A percentile compares a stretch with the other conserved stretches of the same genome.
phyloP scores from a whole-genome alignment of 2,329 filamentous ascomycete species.

The Botrytis sinoallii region DNA sequence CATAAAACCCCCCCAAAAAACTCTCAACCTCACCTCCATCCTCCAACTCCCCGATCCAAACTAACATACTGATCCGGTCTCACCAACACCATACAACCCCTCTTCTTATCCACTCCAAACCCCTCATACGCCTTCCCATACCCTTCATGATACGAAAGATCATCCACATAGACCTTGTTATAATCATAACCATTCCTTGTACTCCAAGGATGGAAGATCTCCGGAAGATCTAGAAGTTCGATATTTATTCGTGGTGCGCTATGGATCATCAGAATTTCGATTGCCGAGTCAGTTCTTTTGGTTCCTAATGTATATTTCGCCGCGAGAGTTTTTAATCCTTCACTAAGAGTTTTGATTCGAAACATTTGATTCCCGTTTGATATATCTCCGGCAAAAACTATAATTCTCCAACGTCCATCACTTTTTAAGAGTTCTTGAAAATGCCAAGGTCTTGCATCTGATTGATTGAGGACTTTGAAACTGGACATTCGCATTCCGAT shows the following conservation, averaged over 20 bases:
- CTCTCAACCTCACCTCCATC: conserved; percentile 25
- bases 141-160: conserved; percentile 51
- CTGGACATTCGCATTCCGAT: conserved; percentile 57
- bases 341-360: conserved; percentile 48
- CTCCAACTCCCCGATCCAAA: conserved; percentile 40
- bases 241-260: conserved; percentile 48
- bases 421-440: conserved; percentile 54
- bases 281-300: conserved; percentile 40
- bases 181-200: conserved; percentile 53
- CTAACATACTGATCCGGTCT: conserved; percentile 67
- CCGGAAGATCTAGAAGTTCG: conserved; percentile 51
- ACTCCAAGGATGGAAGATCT: conserved; percentile 48
- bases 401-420: conserved; percentile 57
- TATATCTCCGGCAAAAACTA: conserved; percentile 62
- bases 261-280: conserved; percentile 63
- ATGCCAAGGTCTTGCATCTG: conserved; percentile 52
- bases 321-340: conserved; percentile 45
- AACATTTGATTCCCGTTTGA: conserved; percentile 42
- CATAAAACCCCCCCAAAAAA: conserved; percentile 27
- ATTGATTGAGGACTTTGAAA: conserved; percentile 58
- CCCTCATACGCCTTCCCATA: conserved; percentile 51
- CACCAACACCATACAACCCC: conserved; percentile 57
- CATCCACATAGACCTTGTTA: conserved; percentile 55
- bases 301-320: conserved; percentile 42
- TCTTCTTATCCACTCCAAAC: conserved; percentile 54